phyloP scores from a whole-genome alignment of 139 green algal genomes.

The Monoraphidium neglectum region DNA sequence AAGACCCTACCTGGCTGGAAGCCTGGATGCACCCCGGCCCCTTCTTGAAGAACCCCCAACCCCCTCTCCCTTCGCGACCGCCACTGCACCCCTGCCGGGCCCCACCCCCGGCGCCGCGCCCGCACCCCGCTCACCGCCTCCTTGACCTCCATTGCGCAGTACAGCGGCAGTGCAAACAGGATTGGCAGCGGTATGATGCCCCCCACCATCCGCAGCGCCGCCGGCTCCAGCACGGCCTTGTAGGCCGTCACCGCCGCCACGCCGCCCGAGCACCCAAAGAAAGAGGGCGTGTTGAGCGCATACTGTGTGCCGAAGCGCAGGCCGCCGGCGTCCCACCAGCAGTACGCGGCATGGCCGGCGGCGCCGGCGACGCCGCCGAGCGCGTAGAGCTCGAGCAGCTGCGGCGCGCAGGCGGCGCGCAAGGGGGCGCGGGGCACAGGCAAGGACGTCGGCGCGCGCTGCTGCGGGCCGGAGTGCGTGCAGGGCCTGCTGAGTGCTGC shows the following conservation, averaged over 20 bases:
- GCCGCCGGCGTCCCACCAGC: slow-evolving; percentile 23
- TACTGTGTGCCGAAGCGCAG: slow-evolving; percentile 12
- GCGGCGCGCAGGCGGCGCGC: neutral
- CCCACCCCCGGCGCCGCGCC: neutral
- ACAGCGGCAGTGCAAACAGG: slow-evolving; percentile 8
- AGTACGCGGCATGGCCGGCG: slow-evolving; percentile 9
- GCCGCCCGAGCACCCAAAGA: slow-evolving; percentile 24
- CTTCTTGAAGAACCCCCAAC: no score
- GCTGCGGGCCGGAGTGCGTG: no score
- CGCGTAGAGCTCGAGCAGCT: slow-evolving; percentile 20
- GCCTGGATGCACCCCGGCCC: no score
- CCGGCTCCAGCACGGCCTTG: slow-evolving; percentile 17
- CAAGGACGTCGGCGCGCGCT: no score
- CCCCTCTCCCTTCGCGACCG: no score
- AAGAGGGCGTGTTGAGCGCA: slow-evolving; percentile 27
- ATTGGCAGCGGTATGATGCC: slow-evolving; percentile 18
- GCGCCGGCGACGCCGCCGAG: slow-evolving; percentile 7
- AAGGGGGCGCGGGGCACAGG: neutral
- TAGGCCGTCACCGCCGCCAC: slow-evolving; percentile 22
- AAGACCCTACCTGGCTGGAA: no score
- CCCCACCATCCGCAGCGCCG: slow-evolving; percentile 6
- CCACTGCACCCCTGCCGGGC: no score
- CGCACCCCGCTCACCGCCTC: neutral
- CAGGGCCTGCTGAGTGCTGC: no score
- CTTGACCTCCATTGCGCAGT: neutral